Evolutionary conservation across 2,329 filamentous ascomycete genomes (phyloP).

Genomic region (Alternaria dauci): DNA sequence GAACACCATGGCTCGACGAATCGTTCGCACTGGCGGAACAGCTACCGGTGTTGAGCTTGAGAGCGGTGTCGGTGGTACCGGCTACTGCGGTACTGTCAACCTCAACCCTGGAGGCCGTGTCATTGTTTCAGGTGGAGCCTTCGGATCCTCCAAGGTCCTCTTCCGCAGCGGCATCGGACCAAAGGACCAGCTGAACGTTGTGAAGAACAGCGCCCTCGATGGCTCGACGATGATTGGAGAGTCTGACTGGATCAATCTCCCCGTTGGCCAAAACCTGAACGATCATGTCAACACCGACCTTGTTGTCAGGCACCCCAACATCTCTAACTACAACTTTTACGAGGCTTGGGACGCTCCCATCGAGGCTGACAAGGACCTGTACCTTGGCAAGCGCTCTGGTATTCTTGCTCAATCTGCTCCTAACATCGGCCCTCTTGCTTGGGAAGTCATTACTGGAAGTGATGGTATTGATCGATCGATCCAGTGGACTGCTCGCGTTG

Average conservation of each 20-base stretch:
- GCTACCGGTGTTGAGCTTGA: constrained; percentile 75
- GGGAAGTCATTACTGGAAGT: constrained; percentile 64
- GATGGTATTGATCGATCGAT: constrained; percentile 70
- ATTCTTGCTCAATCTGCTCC: constrained; percentile 71
- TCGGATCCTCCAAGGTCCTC: constrained; percentile 74
- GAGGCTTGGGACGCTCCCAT: constrained; percentile 62
- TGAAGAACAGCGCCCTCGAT: constrained; percentile 55
- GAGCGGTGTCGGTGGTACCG: constrained; percentile 62
- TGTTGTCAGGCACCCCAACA: constrained; percentile 60
- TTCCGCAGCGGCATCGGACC: constrained; percentile 75
- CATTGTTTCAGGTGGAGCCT: constrained; percentile 72
- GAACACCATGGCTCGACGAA: constrained; percentile 71
- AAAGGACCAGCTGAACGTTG: constrained; percentile 56
- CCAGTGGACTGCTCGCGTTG: constrained; percentile 72
- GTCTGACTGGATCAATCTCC: constrained; percentile 60
- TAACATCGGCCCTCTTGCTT: constrained; percentile 70
- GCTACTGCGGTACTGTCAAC: constrained; percentile 67
- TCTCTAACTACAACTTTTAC: constrained; percentile 72
- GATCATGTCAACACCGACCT: constrained; percentile 67
- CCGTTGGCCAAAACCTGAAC: constrained; percentile 61
- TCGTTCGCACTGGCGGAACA: constrained; percentile 69
- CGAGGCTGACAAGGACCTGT: constrained; percentile 50
- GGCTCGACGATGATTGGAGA: constrained; percentile 55
- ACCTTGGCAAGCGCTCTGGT: constrained; percentile 61
- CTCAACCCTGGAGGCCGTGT: constrained; percentile 69